These are phyloP conservation scores for Cairneyella variabilis DNA, from an alignment of 495 filamentous ascomycete genomes.

Conservation along the genomic window DNA sequence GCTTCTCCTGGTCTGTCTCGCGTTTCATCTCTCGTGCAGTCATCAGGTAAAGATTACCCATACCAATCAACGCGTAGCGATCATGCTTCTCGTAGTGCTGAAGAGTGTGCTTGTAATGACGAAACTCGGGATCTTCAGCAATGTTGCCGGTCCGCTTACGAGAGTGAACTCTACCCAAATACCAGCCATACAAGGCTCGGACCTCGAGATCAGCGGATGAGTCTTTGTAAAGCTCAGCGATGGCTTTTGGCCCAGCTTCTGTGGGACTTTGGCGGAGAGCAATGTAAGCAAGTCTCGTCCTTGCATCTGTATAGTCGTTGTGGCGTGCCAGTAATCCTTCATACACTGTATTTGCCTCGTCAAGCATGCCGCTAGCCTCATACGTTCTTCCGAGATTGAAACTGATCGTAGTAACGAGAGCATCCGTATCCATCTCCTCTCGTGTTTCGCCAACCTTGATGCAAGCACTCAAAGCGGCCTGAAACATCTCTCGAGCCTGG, in stretches of 20 bases:
- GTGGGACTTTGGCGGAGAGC: constrained; percentile 75
- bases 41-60: constrained; percentile 89
- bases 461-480: constrained; percentile 83
- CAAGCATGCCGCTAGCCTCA: constrained; percentile 74
- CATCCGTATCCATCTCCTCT: constrained; percentile 73
- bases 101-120: constrained; percentile 93
- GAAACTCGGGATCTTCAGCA: constrained; percentile 83
- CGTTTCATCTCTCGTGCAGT: constrained; percentile 91
- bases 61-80: constrained; percentile 86
- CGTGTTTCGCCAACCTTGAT: constrained; percentile 67
- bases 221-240: constrained; percentile 74
- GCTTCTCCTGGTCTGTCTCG: constrained; percentile 82
- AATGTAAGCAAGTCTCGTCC: constrained; percentile 83
- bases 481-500: constrained; percentile 79
- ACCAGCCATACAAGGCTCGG: constrained; percentile 90
- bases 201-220: constrained; percentile 84
- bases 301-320: constrained; percentile 86
- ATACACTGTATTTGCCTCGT: constrained; percentile 84
- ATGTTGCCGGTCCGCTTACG: constrained; percentile 77
- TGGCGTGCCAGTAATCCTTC: constrained; percentile 78
- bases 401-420: constrained; percentile 86
- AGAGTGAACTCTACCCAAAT: constrained; percentile 67
- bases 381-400: constrained; percentile 98
- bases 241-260: constrained; percentile 79
- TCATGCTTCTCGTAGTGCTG: constrained; percentile 96